Evolutionary conservation across 345 rosid species (phyloP).

Genomic region (Syzygium aromaticum): DNA sequence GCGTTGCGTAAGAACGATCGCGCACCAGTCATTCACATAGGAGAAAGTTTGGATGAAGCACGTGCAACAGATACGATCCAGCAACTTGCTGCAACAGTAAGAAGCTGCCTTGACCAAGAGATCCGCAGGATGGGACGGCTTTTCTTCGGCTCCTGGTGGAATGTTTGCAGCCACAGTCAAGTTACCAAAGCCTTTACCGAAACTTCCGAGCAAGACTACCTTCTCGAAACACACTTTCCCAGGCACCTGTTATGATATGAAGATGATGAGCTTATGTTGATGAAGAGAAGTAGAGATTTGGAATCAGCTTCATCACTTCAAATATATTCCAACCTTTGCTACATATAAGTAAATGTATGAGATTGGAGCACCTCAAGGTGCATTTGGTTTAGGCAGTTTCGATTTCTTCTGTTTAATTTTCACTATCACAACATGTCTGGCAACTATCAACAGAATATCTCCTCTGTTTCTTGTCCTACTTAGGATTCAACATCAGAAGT

Average conservation of each 20-base stretch:
- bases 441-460: neutral
- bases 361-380: neutral
- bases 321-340: neutral
- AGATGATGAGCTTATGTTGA: neutral
- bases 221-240: slow-evolving; percentile 17
- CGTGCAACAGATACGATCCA: slow-evolving; percentile 53
- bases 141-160: slow-evolving; percentile 57
- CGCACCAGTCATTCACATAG: slow-evolving; percentile 42
- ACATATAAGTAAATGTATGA: neutral
- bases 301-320: neutral
- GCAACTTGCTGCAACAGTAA: slow-evolving; percentile 27
- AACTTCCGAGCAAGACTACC: slow-evolving; percentile 28
- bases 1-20: slow-evolving; percentile 35
- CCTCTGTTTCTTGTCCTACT: neutral
- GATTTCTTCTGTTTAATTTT: neutral
- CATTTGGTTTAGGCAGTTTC: neutral
- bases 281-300: neutral
- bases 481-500: neutral
- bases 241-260: slow-evolving; percentile 8
- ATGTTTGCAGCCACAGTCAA: slow-evolving; percentile 42
- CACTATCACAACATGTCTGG: neutral
- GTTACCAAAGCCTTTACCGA: slow-evolving; percentile 65
- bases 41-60: slow-evolving; percentile 62
- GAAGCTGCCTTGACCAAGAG: slow-evolving; percentile 54
- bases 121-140: slow-evolving; percentile 43